Base-by-base conservation (phyloP, 164 flowering plant species). In the Magnolia changhungtana region DNA sequence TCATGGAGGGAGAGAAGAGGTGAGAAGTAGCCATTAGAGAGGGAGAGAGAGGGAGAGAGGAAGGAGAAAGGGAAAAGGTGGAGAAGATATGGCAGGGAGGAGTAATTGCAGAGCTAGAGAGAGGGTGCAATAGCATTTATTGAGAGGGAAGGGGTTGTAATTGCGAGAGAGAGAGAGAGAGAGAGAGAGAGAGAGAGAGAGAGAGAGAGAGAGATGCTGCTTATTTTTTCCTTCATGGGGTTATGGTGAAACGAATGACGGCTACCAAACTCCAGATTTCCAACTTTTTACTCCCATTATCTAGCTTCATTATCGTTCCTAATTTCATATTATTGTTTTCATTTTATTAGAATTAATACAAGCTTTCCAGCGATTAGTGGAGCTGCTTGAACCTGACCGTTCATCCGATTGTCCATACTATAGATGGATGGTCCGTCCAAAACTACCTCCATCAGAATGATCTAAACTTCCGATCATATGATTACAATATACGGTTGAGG, bases 171-270 rank as follows among this genome's bases (percentile, higher is more conserved):
- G 72, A 73, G 74, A 66, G 75, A 77, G 69, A 63, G 63, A 65
- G 70, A 63, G 50, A 83, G 72, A 74, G 77, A 78, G 75, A 63
- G 66, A 8, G 49, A 83, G 74, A 73, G 78, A 79, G 27, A 24
- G 27, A 24, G 27, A 24, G 27, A 24, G 29, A 27, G 29, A 27
- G 29, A 27, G 29, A 27, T n/a, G 77, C 66, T 75, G 11, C 75
- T 78, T 73, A 63, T 73, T 77, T 82, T 82, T 82, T 68, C 72
- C 74, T 23, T 16, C 55, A 13, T 71, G 50, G 72, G 68, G 77
- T 52, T 16, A 72, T 69, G 71, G 83, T 75, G 82, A 83, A 83
- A 78, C 72, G 85, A 81, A 85, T 85, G 89, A 84, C 87, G 82
- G 89, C 88, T 83, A 84, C 85, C 83, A 84, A 84, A 83, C 83